Evolutionary conservation across 2,329 filamentous ascomycete species (phyloP).

Genomic region (Aspergillus vadensis): DNA sequence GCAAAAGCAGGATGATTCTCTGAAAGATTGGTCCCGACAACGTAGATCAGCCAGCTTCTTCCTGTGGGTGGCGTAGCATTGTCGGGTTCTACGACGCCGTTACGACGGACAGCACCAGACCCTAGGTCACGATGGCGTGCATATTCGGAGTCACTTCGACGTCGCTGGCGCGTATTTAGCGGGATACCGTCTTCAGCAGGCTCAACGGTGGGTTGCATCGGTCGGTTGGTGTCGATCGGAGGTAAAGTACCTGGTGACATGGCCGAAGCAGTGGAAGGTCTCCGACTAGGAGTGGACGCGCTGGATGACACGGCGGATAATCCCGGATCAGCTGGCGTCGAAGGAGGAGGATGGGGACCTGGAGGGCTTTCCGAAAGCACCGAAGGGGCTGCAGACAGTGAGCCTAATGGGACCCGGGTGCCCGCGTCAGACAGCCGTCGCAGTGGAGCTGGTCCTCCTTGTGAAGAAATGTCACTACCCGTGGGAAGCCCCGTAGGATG

Average conservation of each 20-base stretch:
- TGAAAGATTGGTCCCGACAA: slow-evolving; percentile 68
- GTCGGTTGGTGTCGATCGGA: slow-evolving; percentile 42
- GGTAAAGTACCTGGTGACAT: slow-evolving; percentile 41
- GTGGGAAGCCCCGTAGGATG: slow-evolving; percentile 50
- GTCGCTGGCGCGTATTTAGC: slow-evolving; percentile 53
- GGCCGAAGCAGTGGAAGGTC: slow-evolving; percentile 52
- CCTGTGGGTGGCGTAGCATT: slow-evolving; percentile 52
- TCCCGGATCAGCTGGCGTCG: slow-evolving; percentile 62
- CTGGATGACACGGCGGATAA: slow-evolving; percentile 58
- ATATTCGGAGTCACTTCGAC: slow-evolving; percentile 62
- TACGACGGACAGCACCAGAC: slow-evolving; percentile 62
- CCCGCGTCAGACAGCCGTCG: slow-evolving; percentile 37
- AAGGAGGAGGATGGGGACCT: slow-evolving; percentile 63
- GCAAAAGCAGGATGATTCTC: slow-evolving; percentile 71
- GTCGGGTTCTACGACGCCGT: slow-evolving; percentile 65
- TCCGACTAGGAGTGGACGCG: slow-evolving; percentile 51
- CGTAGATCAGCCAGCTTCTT: slow-evolving; percentile 72
- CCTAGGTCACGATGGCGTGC: slow-evolving; percentile 59
- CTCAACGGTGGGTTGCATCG: slow-evolving; percentile 39
- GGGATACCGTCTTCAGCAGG: slow-evolving; percentile 47
- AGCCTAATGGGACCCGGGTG: slow-evolving; percentile 23
- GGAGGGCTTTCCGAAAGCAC: slow-evolving; percentile 57
- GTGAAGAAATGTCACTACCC: slow-evolving; percentile 57
- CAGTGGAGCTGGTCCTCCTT: slow-evolving; percentile 42
- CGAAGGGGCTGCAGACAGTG: slow-evolving; percentile 42